Evolutionary conservation across 495 filamentous ascomycete species (phyloP), one percentile per base, ranked within the genome.

Genomic region (Talaromyces proteolyticus): DNA sequence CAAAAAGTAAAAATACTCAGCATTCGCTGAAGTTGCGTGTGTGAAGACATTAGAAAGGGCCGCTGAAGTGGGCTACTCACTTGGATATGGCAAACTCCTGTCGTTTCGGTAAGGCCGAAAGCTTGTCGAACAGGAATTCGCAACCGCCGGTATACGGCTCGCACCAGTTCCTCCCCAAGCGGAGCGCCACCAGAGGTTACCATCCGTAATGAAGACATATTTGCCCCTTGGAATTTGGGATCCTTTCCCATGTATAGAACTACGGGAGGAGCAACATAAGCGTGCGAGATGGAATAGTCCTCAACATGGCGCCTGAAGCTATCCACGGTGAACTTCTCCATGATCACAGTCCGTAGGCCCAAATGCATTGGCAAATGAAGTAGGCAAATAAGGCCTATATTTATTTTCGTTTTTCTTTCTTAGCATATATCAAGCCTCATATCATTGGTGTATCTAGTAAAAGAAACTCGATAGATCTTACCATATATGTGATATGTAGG

Each of bases 401-500:
- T 29, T 29, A 29, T 29, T 5, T 6, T 12, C 26, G 26, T 5
- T 29, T 29, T 29, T 29, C 26, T 29, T 29, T 29, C 26, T 29
- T 29, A 29, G 26, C 12, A 5, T 29, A 5, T 29, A 29, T 12
- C 26, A 29, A 29, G 26, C 12, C 26, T 29, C 26, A 29, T 29
- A 29, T 12, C 26, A 29, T 29, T 29, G 12, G 6, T 12, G 5
- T 12, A 29, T 29, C 26, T 29, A 12, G 26, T 6, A 29, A 29
- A n/a, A n/a, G n/a, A n/a, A n/a, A n/a, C n/a, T n/a, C n/a, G n/a
- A 29, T 29, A 29, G 26, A 29, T 29, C 70, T 22, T 62, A 78
- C 87, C 88, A 57, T 95, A 97, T 53, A 95, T 92, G 66, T 97
- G 92, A 69, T 89, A 96, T 62, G 96, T 95, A 0, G 92, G 92